phyloP scores from a whole-genome alignment of 1,139 yeast species.

The Meyerozyma athensensis region DNA sequence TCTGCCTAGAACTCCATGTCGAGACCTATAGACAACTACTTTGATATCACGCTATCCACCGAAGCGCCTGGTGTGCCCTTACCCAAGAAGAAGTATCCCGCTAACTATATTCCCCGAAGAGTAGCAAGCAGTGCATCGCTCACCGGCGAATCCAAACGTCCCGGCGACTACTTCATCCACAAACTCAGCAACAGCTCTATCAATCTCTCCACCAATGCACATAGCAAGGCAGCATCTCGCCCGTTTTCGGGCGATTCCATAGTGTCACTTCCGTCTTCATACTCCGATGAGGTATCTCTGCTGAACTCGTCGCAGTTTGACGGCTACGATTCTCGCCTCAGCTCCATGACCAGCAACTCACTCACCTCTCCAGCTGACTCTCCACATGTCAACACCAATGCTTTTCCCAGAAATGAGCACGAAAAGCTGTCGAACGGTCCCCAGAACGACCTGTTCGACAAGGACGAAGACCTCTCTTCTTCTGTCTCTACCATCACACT shows the following conservation, averaged over 20 bases:
- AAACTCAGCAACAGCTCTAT: slow-evolving; percentile 19
- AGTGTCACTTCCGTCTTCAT: slow-evolving; percentile 29
- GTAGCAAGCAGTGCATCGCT: slow-evolving; percentile 26
- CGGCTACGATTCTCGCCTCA: slow-evolving; percentile 31
- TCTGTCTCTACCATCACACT: slow-evolving; percentile 24
- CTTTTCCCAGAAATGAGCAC: not conserved
- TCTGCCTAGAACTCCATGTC: not conserved
- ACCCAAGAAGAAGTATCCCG: slow-evolving; percentile 6
- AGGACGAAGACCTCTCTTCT: slow-evolving; percentile 12
- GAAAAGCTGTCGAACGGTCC: slow-evolving; percentile 2
- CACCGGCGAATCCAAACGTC: slow-evolving; percentile 29
- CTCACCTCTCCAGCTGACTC: slow-evolving; percentile 10
- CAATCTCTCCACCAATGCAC: slow-evolving; percentile 7
- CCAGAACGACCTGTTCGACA: not conserved
- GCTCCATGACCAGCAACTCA: slow-evolving; percentile 35
- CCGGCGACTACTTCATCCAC: slow-evolving; percentile 40
- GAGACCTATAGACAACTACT: slow-evolving; percentile 18
- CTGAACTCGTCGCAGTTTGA: slow-evolving; percentile 35
- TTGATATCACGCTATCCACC: slow-evolving; percentile 23
- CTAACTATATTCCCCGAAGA: slow-evolving; percentile 17
- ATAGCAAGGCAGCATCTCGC: slow-evolving; percentile 10
- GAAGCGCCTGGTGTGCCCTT: not conserved
- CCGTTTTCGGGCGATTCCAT: slow-evolving; percentile 37
- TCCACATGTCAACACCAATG: not conserved
- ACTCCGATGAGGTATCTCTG: slow-evolving; percentile 35